Evolutionary conservation across 257 asterid species (phyloP).

Genomic region (Solanum piurae): DNA sequence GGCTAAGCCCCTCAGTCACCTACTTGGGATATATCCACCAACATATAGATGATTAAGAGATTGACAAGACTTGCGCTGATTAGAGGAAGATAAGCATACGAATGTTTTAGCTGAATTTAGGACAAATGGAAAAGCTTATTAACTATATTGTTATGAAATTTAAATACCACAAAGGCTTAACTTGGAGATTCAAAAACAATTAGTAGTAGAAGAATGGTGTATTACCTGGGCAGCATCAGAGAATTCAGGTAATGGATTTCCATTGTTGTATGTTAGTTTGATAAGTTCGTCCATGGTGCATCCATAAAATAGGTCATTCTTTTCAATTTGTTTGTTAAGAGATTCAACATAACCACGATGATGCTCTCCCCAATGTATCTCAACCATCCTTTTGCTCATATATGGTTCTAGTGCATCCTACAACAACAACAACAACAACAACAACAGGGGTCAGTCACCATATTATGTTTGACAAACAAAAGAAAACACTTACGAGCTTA

Average conservation of each 20-base stretch:
- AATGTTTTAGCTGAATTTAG: too few species aligned
- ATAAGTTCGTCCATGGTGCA: slow-evolving; percentile 71
- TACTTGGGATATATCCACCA: background rate
- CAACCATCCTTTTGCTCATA: slow-evolving; percentile 69
- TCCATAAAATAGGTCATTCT: slow-evolving; percentile 62
- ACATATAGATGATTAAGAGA: background rate
- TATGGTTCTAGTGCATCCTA: slow-evolving; percentile 91
- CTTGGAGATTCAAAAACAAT: too few species aligned
- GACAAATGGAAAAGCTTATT: too few species aligned
- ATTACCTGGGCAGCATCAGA: slow-evolving; percentile 85
- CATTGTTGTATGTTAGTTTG: slow-evolving; percentile 64
- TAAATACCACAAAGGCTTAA: too few species aligned
- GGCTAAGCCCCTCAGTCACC: background rate
- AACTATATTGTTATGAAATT: too few species aligned
- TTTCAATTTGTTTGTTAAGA: slow-evolving; percentile 71
- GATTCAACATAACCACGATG: slow-evolving; percentile 74
- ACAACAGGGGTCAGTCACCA: too few species aligned
- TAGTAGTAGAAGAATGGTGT: too few species aligned
- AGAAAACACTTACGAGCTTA: slow-evolving; percentile 47
- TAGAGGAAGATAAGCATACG: too few species aligned
- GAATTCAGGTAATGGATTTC: slow-evolving; percentile 84
- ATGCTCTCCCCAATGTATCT: slow-evolving; percentile 89
- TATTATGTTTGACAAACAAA: background rate
- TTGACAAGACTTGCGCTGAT: background rate
- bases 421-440: background rate